Evolutionary conservation across 129 eudicot genomes (phyloP).

Genomic region (Flaveria linearis): DNA sequence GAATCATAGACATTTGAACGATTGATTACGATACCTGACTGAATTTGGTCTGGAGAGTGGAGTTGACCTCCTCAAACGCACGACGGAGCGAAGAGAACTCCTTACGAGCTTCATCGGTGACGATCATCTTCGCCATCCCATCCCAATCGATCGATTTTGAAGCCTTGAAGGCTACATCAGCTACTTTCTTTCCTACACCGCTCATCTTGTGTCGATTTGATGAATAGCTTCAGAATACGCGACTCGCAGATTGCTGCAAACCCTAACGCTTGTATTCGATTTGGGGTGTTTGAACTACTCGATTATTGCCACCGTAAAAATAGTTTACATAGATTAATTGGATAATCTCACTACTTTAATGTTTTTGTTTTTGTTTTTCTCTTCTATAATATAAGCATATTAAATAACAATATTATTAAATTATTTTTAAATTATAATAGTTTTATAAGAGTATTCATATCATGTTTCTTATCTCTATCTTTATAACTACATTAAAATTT

Average conservation of each 20-base stretch:
- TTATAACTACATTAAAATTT: no score
- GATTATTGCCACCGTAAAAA: no score
- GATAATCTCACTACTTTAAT: no score
- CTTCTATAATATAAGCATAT: no score
- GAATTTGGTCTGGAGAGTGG: constrained; percentile 66
- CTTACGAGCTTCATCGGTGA: constrained; percentile 43
- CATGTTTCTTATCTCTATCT: no score
- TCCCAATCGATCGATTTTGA: constrained; percentile 81
- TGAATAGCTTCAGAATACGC: constrained; percentile 6
- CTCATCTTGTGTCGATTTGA: constrained; percentile 50
- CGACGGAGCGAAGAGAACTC: constrained; percentile 80
- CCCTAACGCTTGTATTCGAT: constrained; percentile 7
- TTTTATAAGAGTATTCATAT: no score
- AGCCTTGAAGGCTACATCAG: constrained; percentile 77
- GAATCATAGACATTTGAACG: background rate
- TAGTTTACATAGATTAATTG: no score
- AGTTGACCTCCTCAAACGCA: constrained; percentile 80
- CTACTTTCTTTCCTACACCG: constrained; percentile 76
- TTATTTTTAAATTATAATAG: no score
- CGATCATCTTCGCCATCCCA: constrained; percentile 75
- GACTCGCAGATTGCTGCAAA: constrained; percentile 1
- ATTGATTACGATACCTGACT: constrained; percentile 23
- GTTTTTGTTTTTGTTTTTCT: no score
- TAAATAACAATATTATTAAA: no score
- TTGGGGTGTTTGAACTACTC: background rate